These are phyloP conservation scores for Parietaria judaica DNA, from an alignment of 306 rosid species.

Conservation along the genomic window DNA sequence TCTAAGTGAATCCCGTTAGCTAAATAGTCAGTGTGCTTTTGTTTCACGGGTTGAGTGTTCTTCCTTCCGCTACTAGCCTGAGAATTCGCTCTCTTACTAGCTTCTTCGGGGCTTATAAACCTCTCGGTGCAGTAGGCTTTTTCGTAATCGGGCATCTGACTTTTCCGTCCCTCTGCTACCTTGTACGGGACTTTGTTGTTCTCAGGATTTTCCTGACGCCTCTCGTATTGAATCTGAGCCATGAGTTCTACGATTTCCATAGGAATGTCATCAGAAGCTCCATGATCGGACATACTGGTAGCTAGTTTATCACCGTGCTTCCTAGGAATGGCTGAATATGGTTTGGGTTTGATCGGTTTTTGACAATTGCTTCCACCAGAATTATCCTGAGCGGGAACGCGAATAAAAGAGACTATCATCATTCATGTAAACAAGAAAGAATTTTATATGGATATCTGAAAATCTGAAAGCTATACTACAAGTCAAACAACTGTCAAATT, in stretches of 20 bases:
- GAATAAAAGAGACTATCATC: slow-evolving; percentile 1
- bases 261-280: slow-evolving; percentile 68
- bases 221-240: slow-evolving; percentile 84
- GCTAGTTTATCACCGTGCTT: slow-evolving; percentile 34
- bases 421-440: background rate
- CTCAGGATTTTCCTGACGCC: slow-evolving; percentile 56
- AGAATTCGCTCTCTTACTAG: slow-evolving; percentile 33
- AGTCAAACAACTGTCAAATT: too few species aligned
- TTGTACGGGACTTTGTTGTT: slow-evolving; percentile 26
- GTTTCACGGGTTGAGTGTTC: slow-evolving; percentile 41
- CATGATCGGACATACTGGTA: slow-evolving; percentile 43
- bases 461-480: background rate
- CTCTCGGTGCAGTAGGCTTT: slow-evolving; percentile 29
- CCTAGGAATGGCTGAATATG: slow-evolving; percentile 26
- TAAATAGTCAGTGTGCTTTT: slow-evolving; percentile 40
- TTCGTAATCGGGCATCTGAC: slow-evolving; percentile 30
- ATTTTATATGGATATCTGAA: background rate
- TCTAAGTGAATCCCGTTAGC: slow-evolving; percentile 31
- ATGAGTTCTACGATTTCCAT: slow-evolving; percentile 93
- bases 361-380: slow-evolving; percentile 34
- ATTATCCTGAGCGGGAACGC: slow-evolving; percentile 44
- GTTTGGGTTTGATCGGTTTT: slow-evolving; percentile 37
- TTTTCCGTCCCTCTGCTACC: slow-evolving; percentile 35
- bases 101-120: slow-evolving; percentile 32
- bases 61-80: slow-evolving; percentile 42